Conservation (phyloP, 805 yeast genomes). For the Cyberlindnera amylophila region DNA sequence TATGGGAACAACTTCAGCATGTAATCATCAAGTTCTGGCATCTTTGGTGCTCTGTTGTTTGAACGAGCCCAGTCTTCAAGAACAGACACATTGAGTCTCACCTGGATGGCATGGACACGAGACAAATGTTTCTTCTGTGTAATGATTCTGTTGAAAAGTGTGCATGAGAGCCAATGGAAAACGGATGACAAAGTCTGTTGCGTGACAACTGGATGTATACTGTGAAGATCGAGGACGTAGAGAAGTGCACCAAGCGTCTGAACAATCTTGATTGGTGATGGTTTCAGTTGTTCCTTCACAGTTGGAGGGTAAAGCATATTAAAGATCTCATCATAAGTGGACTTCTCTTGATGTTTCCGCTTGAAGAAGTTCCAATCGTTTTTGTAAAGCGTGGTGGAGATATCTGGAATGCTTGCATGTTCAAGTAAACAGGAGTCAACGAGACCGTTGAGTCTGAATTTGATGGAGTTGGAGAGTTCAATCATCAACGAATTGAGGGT, state of each 20-base stretch:
- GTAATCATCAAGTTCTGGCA: slow-evolving; percentile 34
- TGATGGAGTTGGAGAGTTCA: slow-evolving; percentile 64
- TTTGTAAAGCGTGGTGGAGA: slow-evolving; percentile 70
- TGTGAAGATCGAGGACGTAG: slow-evolving; percentile 78
- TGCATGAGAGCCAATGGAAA: slow-evolving; percentile 70
- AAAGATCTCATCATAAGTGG: slow-evolving; percentile 68
- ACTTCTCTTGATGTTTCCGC: slow-evolving; percentile 34
- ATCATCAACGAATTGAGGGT: slow-evolving; percentile 57
- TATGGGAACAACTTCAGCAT: slow-evolving; percentile 37
- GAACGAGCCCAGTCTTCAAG: slow-evolving; percentile 89
- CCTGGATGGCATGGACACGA: slow-evolving; percentile 83
- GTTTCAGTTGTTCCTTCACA: slow-evolving; percentile 71
- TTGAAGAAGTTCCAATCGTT: slow-evolving; percentile 64
- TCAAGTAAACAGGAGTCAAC: slow-evolving; percentile 68
- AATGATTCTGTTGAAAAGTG: slow-evolving; percentile 69
- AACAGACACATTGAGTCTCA: slow-evolving; percentile 78
- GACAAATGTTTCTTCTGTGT: slow-evolving; percentile 67
- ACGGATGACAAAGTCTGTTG: slow-evolving; percentile 77
- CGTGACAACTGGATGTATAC: slow-evolving; percentile 72
- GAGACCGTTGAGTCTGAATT: slow-evolving; percentile 51
- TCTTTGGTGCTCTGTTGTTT: slow-evolving; percentile 27
- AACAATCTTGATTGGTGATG: slow-evolving; percentile 82
- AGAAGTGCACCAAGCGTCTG: slow-evolving; percentile 87
- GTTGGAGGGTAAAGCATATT: slow-evolving; percentile 84
- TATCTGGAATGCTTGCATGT: slow-evolving; percentile 79